These are phyloP conservation scores for Aspergillus avenaceus DNA, from an alignment of 495 filamentous ascomycete species.

Conservation along the genomic window DNA sequence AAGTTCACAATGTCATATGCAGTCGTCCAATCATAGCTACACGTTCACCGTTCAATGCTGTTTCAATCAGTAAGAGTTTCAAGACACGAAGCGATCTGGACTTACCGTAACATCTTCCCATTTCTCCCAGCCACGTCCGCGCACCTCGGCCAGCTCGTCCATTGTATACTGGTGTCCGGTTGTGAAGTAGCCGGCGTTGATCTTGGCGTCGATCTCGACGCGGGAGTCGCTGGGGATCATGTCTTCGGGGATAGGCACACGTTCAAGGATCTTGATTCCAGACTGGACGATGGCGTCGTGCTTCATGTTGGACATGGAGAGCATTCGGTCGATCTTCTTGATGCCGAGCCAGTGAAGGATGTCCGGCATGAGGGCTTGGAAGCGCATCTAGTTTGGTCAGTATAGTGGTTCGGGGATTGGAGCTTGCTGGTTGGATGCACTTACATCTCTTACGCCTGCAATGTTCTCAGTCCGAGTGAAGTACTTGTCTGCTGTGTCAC, in stretches of 20 bases:
- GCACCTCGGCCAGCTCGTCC: slow-evolving; percentile 78
- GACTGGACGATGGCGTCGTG: slow-evolving; percentile 96
- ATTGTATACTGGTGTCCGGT: slow-evolving; percentile 85
- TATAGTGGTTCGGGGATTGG: neutral
- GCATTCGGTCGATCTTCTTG: slow-evolving; percentile 97
- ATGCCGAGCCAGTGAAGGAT: slow-evolving; percentile 98
- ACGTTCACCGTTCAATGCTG: too few relatives aligned
- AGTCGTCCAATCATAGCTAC: too few relatives aligned
- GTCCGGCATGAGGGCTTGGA: slow-evolving; percentile 99
- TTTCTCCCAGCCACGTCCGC: slow-evolving; percentile 91
- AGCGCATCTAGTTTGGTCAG: slow-evolving; percentile 65
- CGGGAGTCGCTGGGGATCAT: slow-evolving; percentile 93
- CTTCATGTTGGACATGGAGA: slow-evolving; percentile 99
- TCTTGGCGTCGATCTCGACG: slow-evolving; percentile 98
- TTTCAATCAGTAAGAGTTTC: too few relatives aligned
- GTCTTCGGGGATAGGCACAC: slow-evolving; percentile 88
- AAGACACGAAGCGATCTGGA: neutral
- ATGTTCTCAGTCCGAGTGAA: slow-evolving; percentile 97
- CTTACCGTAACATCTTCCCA: slow-evolving; percentile 56
- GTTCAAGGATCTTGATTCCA: slow-evolving; percentile 90
- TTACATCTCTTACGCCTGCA: slow-evolving; percentile 77
- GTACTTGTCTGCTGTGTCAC: slow-evolving; percentile 91
- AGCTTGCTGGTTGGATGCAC: neutral
- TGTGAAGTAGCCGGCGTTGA: slow-evolving; percentile 95
- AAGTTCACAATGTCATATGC: too few relatives aligned